A percentile compares a stretch with the other conserved stretches of the same genome.
These are phyloP conservation scores for Centaurea solstitialis DNA, from an alignment of 129 eudicot species.

Conservation along the genomic window DNA sequence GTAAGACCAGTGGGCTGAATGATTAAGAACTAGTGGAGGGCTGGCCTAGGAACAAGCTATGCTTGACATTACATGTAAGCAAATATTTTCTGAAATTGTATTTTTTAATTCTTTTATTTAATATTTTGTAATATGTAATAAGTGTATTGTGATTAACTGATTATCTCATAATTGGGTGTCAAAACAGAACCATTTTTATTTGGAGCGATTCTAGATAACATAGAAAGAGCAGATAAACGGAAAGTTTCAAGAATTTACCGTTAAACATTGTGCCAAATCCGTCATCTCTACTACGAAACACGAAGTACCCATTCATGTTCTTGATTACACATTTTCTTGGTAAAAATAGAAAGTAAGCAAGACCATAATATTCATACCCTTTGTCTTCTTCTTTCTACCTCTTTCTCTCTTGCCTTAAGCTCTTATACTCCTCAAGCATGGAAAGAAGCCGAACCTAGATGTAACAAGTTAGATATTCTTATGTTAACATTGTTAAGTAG, in stretches of 20 bases:
- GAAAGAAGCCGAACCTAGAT: no score
- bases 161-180: no score
- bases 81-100: background rate
- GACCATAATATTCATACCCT: constrained; percentile 45
- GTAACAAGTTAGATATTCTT: no score
- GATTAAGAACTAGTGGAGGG: background rate
- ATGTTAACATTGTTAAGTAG: background rate
- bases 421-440: no score
- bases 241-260: no score
- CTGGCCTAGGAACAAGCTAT: background rate
- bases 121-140: no score
- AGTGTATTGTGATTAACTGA: no score
- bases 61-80: background rate
- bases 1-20: background rate
- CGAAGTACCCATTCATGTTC: background rate
- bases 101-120: no score
- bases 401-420: constrained; percentile 75
- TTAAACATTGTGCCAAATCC: no score
- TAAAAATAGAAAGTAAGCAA: background rate
- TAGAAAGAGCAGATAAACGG: no score
- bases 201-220: no score
- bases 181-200: no score
- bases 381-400: constrained; percentile 74
- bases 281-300: background rate
- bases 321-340: background rate